Evolutionary conservation across 2,329 filamentous ascomycete species (phyloP).

Genomic region (Lecanosticta acicola): DNA sequence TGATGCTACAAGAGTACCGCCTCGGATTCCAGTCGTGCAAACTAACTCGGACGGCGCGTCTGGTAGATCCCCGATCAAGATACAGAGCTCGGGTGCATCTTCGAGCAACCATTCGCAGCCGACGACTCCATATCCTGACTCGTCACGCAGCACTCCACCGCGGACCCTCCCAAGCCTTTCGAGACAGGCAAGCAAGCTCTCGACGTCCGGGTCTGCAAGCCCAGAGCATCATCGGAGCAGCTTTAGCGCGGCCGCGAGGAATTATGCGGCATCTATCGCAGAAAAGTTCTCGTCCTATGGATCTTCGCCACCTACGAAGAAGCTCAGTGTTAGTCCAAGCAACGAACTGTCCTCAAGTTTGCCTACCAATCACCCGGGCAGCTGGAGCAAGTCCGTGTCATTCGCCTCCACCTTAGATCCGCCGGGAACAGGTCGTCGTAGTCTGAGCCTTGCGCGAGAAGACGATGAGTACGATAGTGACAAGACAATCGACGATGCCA

Average conservation of each 20-base stretch:
- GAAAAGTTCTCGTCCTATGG: constrained; percentile 30
- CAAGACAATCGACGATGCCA: constrained; percentile 34
- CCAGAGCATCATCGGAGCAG: constrained; percentile 31
- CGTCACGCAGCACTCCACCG: constrained; percentile 27
- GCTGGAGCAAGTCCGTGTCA: constrained; percentile 40
- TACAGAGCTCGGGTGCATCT: constrained; percentile 9
- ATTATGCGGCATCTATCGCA: constrained; percentile 32
- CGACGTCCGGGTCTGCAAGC: constrained; percentile 27
- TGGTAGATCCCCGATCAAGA: not conserved
- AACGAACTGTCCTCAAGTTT: constrained; percentile 29
- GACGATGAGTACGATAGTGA: constrained; percentile 31
- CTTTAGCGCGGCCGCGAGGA: constrained; percentile 30
- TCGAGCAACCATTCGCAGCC: constrained; percentile 27
- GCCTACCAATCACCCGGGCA: constrained; percentile 32
- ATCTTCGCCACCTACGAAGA: constrained; percentile 28
- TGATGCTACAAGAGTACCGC: not conserved
- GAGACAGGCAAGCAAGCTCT: constrained; percentile 20
- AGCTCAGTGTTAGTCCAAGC: constrained; percentile 23
- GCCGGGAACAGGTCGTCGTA: constrained; percentile 30
- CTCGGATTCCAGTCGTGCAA: constrained; percentile 13
- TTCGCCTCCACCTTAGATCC: constrained; percentile 33
- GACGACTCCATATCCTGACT: constrained; percentile 28
- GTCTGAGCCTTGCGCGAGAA: constrained; percentile 21
- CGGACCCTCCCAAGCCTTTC: constrained; percentile 20
- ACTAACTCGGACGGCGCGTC: constrained; percentile 6